phyloP scores from a whole-genome alignment of 345 rosid genomes.

The Eucalyptus paniculata region DNA sequence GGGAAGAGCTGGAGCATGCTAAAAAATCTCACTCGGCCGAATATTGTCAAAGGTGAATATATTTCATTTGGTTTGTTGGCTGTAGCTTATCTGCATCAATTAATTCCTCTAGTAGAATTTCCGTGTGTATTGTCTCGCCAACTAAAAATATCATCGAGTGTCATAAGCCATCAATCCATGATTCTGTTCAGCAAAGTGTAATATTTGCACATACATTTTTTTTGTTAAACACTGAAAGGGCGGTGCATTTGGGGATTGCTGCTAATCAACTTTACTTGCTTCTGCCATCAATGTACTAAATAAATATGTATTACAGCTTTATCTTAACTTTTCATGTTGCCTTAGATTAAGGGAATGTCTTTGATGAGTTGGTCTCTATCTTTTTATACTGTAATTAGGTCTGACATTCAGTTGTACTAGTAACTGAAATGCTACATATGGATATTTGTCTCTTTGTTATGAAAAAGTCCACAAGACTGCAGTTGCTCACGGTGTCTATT shows the following conservation, averaged over 20 bases:
- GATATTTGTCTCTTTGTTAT: neutral
- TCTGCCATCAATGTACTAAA: neutral
- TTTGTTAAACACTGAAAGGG: neutral
- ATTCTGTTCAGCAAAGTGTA: neutral
- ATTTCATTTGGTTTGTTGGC: neutral
- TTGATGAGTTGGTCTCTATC: neutral
- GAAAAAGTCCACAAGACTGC: neutral
- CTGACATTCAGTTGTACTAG: neutral
- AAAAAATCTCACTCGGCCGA: neutral
- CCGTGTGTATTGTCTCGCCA: neutral
- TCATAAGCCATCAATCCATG: neutral
- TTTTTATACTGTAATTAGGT: neutral
- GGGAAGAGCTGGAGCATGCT: neutral
- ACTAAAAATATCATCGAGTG: neutral
- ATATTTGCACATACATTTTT: neutral
- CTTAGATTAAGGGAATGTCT: neutral
- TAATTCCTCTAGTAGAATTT: neutral
- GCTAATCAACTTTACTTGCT: neutral
- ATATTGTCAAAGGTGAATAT: neutral
- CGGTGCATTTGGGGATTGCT: neutral
- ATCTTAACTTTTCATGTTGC: fast-evolving
- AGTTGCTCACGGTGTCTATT: neutral
- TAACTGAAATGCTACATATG: neutral
- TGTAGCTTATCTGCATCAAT: neutral
- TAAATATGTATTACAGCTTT: neutral